phyloP scores from a whole-genome alignment of 345 rosid genomes.

The Ricinus communis region DNA sequence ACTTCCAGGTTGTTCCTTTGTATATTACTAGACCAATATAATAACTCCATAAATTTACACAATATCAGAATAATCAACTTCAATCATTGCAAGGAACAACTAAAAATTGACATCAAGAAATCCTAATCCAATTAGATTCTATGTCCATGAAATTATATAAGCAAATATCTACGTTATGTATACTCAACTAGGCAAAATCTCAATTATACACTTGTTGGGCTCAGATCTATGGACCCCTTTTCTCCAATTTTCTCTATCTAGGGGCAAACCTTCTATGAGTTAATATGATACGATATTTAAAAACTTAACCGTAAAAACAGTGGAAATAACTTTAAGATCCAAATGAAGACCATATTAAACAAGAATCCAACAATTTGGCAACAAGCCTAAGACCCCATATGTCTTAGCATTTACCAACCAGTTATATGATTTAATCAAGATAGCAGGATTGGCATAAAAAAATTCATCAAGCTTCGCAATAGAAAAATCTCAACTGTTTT shows the following conservation, averaged over 20 bases:
- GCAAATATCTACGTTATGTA: neutral
- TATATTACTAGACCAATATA: slow-evolving; percentile 17
- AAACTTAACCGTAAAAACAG: neutral
- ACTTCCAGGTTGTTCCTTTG: slow-evolving; percentile 15
- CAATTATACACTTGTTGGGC: neutral
- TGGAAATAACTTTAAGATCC: neutral
- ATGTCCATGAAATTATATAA: neutral
- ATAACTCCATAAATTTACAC: neutral
- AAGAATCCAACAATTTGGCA: neutral
- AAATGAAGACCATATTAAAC: neutral
- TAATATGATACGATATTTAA: neutral
- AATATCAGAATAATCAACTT: slow-evolving; percentile 3
- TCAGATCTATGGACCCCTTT: neutral
- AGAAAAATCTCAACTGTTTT: neutral
- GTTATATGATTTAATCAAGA: neutral
- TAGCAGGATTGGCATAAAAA: neutral
- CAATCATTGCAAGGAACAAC: neutral
- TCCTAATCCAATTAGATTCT: neutral
- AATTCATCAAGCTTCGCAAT: too few relatives aligned
- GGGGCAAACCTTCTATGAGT: neutral
- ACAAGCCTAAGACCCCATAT: neutral
- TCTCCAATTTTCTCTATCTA: neutral
- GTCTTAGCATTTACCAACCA: neutral
- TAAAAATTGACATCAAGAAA: neutral
- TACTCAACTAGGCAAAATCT: neutral